Evolutionary conservation across 2,329 filamentous ascomycete genomes (phyloP).

Genomic region (Penicillium thymicola): DNA sequence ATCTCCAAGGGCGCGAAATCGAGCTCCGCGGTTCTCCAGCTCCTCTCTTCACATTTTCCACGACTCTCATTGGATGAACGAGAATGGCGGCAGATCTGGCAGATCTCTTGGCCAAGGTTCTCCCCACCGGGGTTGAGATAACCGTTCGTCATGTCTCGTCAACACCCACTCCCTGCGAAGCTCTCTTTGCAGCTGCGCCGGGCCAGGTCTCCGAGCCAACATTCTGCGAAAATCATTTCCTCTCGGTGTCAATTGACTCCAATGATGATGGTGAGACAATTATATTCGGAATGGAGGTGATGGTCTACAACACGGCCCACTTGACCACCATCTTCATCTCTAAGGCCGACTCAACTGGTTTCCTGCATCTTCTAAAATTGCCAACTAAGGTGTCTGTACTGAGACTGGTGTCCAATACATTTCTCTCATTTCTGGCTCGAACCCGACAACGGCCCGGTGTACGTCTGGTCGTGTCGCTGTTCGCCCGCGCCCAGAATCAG

Average conservation of each 20-base stretch:
- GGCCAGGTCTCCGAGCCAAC: constrained; percentile 70
- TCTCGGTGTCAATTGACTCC: constrained; percentile 54
- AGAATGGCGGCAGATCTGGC: constrained; percentile 36
- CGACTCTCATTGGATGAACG: constrained; percentile 16
- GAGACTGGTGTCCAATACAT: constrained; percentile 68
- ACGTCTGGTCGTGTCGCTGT: constrained; percentile 78
- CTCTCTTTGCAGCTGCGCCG: constrained; percentile 77
- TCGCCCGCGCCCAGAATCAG: constrained; percentile 86
- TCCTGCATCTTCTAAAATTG: constrained; percentile 61
- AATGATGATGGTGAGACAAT: constrained; percentile 54
- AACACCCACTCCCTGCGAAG: constrained; percentile 67
- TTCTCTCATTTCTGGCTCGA: constrained; percentile 71
- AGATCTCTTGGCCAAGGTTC: constrained; percentile 50
- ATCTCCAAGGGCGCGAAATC: constrained; percentile 10
- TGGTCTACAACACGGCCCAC: constrained; percentile 77
- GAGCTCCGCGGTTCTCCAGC: constrained; percentile 13
- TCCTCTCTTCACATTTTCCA: constrained; percentile 18
- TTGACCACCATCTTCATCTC: constrained; percentile 90
- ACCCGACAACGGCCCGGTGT: constrained; percentile 62
- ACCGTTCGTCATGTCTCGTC: constrained; percentile 84
- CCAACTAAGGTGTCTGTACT: constrained; percentile 66
- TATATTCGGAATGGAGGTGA: constrained; percentile 78
- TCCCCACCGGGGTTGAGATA: constrained; percentile 57
- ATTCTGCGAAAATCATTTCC: constrained; percentile 81
- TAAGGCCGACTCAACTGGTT: constrained; percentile 95